Evolutionary conservation across 2,329 filamentous ascomycete species (phyloP).

Genomic region (Sclerotinia spermophila): DNA sequence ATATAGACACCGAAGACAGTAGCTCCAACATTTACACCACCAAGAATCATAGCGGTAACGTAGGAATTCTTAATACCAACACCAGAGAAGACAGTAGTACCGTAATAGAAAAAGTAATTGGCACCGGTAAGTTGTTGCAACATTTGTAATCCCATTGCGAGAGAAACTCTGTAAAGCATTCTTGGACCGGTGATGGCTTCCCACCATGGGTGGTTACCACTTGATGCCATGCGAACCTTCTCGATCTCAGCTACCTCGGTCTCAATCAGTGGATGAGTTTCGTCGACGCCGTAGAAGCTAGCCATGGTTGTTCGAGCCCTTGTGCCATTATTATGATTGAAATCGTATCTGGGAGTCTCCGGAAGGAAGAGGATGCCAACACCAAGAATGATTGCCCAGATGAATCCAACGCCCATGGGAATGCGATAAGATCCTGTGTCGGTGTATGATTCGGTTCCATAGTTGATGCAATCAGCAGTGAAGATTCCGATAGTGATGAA

Average conservation of each 20-base stretch:
- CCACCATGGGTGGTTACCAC: slow-evolving; percentile 56
- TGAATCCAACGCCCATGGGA: slow-evolving; percentile 54
- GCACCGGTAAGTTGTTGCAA: slow-evolving; percentile 66
- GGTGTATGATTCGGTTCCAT: slow-evolving; percentile 40
- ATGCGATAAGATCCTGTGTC: slow-evolving; percentile 56
- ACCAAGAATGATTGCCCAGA: slow-evolving; percentile 51
- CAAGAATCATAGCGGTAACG: slow-evolving; percentile 64
- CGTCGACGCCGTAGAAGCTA: slow-evolving; percentile 47
- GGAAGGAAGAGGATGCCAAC: slow-evolving; percentile 52
- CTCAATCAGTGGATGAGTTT: slow-evolving; percentile 45
- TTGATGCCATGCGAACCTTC: slow-evolving; percentile 41
- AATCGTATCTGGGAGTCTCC: slow-evolving; percentile 56
- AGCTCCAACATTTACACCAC: slow-evolving; percentile 62
- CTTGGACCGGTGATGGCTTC: slow-evolving; percentile 60
- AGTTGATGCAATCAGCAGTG: slow-evolving; percentile 53
- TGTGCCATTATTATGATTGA: slow-evolving; percentile 46
- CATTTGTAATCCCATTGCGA: slow-evolving; percentile 62
- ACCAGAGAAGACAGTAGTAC: slow-evolving; percentile 63
- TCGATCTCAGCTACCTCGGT: slow-evolving; percentile 52
- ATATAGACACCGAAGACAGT: slow-evolving; percentile 56
- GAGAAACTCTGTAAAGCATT: slow-evolving; percentile 59
- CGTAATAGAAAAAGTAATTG: slow-evolving; percentile 63
- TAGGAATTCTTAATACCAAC: slow-evolving; percentile 62
- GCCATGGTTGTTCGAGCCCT: slow-evolving; percentile 50
- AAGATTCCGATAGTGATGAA: slow-evolving; percentile 71